Evolutionary conservation across 1,284 basidiomycete species (phyloP), one percentile per base, ranked within the genome.

Genomic region (Phellinidium pouzarii): DNA sequence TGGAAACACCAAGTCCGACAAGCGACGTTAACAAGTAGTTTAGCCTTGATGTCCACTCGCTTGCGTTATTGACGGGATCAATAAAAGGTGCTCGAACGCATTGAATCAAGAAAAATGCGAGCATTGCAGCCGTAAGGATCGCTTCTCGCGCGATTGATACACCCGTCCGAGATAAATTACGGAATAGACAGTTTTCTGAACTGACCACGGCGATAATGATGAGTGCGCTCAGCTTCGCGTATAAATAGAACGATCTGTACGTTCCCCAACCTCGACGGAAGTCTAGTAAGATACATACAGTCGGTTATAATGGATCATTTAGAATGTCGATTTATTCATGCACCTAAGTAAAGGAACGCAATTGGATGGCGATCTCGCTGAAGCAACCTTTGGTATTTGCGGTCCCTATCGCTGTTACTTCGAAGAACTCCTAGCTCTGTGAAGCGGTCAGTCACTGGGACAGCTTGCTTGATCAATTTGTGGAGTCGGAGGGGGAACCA

Each of bases 111-210:
- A 89, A 84, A 63, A 86, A 85, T 9, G 72, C 66, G 9, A 78
- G 59, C 61, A 82, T 83, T 26, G 80, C 74, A 12, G 72, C 60
- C 17, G 89, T 68, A 17, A 90, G 72, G n/a, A 85, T 64, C 25
- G 77, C 69, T 62, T 91, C 85, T 11, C 87, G 81, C 45, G 78
- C 69, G 26, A 87, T 66, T 9, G 75, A 68, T 52, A 89, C 71
- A n/a, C 65, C 68, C 6, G 69, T 68, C 7, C 77, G 71, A 22
- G 76, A 66, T 34, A 75, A 67, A 20, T 71, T 70, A 34, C 84
- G 81, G 61, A 89, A 87, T 3, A 87, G 65, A 63, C 88, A 92
- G 64, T 89, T 92, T 62, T 88, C 69, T 4, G 77, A 71, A 60
- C 80, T 77, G 55, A 91, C 73, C 41, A 89, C 66, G 3, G 85